Evolutionary conservation across 1,139 yeast species (phyloP), one percentile per base, ranked within the genome.

Genomic region (Candida sojae): DNA sequence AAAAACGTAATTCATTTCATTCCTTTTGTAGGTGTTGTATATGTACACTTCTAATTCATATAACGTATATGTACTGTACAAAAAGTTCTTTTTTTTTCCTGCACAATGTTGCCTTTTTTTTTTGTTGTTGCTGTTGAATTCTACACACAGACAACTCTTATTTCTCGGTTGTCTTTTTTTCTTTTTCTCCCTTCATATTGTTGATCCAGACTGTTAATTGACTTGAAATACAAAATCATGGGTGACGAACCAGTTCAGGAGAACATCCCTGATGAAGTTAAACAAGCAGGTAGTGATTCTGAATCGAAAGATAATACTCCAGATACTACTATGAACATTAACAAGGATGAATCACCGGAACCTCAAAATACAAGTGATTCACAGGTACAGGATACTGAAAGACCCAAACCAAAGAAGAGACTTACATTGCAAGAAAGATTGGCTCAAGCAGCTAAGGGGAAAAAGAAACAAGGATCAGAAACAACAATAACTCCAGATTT

Each of bases 341-440:
- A 7, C 3, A 36, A n/a, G 8, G 39, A 36, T 5, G 39, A 36
- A 6, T 23, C 39, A 2, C 39, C 39, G 9, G 39, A 36, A 11
- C 38, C 39, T 32, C 39, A 30, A 17, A 39, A 31, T n/a, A 12
- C 32, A n/a, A 41, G 23, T 33, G 35, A 31, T 23, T 23, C 39
- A 36, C 43, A 31, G 31, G 13, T 34, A 34, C 37, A 39, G 12
- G 34, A 13, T 8, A 29, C 11, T 9, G 39, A 36, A 23, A 28
- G 28, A 10, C 29, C 39, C 3, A 56, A 55, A 42, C 59, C 61
- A 12, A 60, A 64, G 34, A 82, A 83, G 57, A 73, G 88, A 56
- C 68, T 86, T 40, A 79, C 95, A 0, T 70, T 88, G 57, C 92
- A 89, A 60, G 96, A 90, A 59, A 71, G 97, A 53, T 71, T 90